These are phyloP conservation scores for Cocos nucifera DNA, from an alignment of 176 grass and related monocot species.

Conservation along the genomic window DNA sequence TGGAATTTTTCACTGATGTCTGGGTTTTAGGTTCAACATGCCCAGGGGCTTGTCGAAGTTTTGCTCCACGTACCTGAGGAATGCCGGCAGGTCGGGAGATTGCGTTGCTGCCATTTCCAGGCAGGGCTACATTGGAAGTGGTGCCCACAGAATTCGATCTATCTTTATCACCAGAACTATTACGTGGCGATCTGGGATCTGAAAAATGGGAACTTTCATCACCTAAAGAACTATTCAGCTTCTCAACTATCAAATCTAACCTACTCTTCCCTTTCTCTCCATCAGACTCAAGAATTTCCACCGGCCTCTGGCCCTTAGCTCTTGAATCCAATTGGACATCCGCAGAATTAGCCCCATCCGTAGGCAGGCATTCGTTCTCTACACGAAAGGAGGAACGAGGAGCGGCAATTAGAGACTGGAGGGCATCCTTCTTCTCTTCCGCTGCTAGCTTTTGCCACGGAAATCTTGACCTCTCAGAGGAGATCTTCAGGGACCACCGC, in stretches of 20 bases:
- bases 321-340: neutral
- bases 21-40: too few relatives aligned
- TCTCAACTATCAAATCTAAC: slow-evolving; percentile 23
- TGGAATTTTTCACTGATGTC: too few relatives aligned
- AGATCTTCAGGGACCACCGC: slow-evolving; percentile 50
- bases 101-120: too few relatives aligned
- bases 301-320: neutral
- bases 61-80: too few relatives aligned
- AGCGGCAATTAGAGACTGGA: neutral
- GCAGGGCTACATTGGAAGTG: too few relatives aligned
- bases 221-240: neutral
- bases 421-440: slow-evolving; percentile 4
- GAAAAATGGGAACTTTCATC: neutral
- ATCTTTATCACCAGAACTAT: too few relatives aligned
- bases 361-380: neutral
- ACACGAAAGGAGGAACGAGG: neutral
- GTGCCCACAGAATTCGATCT: too few relatives aligned
- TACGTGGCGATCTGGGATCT: too few relatives aligned
- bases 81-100: too few relatives aligned
- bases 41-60: too few relatives aligned
- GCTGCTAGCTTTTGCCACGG: slow-evolving; percentile 51
- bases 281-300: neutral
- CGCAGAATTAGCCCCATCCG: slow-evolving; percentile 5
- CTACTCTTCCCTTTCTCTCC: neutral
- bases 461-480: slow-evolving; percentile 45